A percentile compares a stretch with the other conserved stretches of the same genome.
phyloP scores from a whole-genome alignment of 2,329 filamentous ascomycete species.

The Colletotrichum siamense region DNA sequence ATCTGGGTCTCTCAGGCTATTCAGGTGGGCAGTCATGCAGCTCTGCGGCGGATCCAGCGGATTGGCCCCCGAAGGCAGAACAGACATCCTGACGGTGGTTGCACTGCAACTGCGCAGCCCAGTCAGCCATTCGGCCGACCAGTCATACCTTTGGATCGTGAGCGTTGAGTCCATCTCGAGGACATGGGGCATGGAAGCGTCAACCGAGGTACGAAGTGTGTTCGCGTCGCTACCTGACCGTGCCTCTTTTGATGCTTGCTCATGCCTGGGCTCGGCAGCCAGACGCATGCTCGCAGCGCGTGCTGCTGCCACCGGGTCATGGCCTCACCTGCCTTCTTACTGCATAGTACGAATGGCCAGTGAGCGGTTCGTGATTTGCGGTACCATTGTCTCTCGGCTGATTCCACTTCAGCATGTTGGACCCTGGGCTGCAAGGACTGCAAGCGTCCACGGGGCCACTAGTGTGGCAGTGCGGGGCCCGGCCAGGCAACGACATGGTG shows the following conservation, averaged over 20 bases:
- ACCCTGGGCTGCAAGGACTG: constrained; percentile 18
- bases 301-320: neutral
- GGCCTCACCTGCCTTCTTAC: constrained; percentile 5
- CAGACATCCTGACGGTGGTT: neutral
- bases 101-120: constrained; percentile 3
- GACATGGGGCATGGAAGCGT: neutral
- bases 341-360: neutral
- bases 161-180: neutral
- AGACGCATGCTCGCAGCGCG: neutral
- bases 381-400: constrained; percentile 16
- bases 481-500: constrained; percentile 16
- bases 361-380: constrained; percentile 7
- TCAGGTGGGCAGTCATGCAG: constrained; percentile 15
- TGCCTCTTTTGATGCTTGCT: neutral
- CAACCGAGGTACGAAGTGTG: neutral
- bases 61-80: constrained; percentile 3
- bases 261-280: neutral
- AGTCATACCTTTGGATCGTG: neutral
- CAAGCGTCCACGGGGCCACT: constrained; percentile 19
- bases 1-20: constrained; percentile 12
- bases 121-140: neutral
- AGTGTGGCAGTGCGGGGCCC: constrained; percentile 22
- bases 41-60: constrained; percentile 14
- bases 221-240: neutral
- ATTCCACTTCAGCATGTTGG: constrained; percentile 16